Evolutionary conservation across 257 asterid genomes (phyloP).

Genomic region (Thymus mandschuricus): DNA sequence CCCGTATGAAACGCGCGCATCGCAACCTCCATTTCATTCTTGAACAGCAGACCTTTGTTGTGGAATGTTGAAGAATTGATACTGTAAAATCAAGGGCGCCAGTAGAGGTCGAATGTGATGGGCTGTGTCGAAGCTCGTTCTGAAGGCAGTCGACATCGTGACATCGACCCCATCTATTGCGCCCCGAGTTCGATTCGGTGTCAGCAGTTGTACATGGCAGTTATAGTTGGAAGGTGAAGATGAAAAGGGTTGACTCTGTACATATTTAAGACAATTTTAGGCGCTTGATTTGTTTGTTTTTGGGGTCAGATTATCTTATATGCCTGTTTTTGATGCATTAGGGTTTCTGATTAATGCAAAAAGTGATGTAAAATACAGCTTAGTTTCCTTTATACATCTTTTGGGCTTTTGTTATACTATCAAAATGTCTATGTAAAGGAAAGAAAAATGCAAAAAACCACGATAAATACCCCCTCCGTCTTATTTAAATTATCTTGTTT

Average conservation of each 20-base stretch:
- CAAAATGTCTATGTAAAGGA: too few species aligned
- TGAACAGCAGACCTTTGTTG: not conserved
- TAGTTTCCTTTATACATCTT: too few species aligned
- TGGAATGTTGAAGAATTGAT: not conserved
- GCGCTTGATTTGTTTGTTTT: not conserved
- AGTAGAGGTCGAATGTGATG: not conserved
- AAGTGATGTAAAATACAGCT: not conserved
- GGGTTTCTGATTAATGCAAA: not conserved
- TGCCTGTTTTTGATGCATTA: not conserved
- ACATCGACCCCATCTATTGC: not conserved
- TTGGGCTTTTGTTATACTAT: too few species aligned
- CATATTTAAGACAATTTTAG: not conserved
- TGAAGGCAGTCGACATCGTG: not conserved
- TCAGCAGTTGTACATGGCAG: slow-evolving; percentile 25
- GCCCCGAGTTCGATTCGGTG: not conserved
- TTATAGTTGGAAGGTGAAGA: not conserved
- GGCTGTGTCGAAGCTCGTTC: not conserved
- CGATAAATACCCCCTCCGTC: too few species aligned
- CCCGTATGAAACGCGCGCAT: slow-evolving; percentile 42
- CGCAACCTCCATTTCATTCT: not conserved
- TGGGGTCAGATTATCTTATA: not conserved
- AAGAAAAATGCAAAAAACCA: too few species aligned
- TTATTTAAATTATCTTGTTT: too few species aligned
- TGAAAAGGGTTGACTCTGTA: not conserved
- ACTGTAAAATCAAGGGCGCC: not conserved